Conservation (phyloP, 306 rosid species). For the Comarum palustre region DNA sequence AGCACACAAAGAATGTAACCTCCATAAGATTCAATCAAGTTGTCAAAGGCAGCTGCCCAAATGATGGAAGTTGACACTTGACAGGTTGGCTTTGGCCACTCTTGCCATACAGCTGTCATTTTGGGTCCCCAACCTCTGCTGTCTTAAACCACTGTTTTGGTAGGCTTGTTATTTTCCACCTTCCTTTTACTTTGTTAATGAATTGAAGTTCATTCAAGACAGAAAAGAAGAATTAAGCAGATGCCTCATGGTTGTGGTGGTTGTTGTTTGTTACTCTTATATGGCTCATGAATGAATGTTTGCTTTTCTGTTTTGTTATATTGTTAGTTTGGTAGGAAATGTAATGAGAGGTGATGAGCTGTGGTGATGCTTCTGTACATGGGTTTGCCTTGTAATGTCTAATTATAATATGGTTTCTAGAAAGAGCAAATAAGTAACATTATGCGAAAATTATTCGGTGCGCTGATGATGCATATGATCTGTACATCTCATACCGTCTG, state of each 20-base stretch:
- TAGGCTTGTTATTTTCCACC: neutral
- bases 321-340: conserved; percentile 20
- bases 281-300: conserved; percentile 12
- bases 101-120: conserved; percentile 34
- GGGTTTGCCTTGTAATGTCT: neutral
- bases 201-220: neutral
- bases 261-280: neutral
- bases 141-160: conserved; percentile 32
- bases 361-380: conserved; percentile 17
- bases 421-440: neutral
- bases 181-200: neutral
- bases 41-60: conserved; percentile 11
- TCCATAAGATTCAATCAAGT: neutral
- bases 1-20: neutral
- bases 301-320: neutral
- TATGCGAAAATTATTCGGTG: too few species aligned
- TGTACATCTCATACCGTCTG: too few species aligned
- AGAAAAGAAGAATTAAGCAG: neutral
- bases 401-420: neutral
- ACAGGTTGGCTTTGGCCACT: conserved; percentile 32
- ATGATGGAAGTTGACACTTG: conserved; percentile 13
- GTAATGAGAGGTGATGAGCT: conserved; percentile 12
- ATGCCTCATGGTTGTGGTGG: conserved; percentile 2
- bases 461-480: too few species aligned
- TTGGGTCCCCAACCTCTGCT: conserved; percentile 25